These are phyloP conservation scores for Aspergillus luchuensis DNA, from an alignment of 2,329 filamentous ascomycete species.

Conservation along the genomic window DNA sequence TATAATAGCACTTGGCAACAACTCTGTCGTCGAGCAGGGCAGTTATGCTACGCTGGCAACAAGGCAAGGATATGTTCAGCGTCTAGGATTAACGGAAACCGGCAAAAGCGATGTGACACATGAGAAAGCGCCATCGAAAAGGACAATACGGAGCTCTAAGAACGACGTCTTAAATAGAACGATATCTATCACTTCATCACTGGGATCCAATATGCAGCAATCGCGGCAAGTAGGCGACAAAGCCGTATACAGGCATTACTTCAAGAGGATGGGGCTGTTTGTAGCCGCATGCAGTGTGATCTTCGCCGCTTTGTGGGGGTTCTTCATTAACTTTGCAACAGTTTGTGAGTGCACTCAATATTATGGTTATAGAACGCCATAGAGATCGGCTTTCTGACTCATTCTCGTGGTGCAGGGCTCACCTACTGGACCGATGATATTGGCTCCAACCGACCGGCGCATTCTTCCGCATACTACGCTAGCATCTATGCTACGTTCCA, in stretches of 20 bases:
- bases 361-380: not conserved
- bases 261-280: conserved; percentile 26
- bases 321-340: conserved; percentile 31
- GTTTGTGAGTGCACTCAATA: conserved; percentile 7
- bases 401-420: not conserved
- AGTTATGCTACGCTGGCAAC: conserved; percentile 4
- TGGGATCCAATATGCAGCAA: conserved; percentile 17
- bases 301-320: conserved; percentile 25
- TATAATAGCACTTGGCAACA: not conserved
- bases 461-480: conserved; percentile 27
- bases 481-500: conserved; percentile 32
- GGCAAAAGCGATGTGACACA: not conserved
- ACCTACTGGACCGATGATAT: conserved; percentile 29
- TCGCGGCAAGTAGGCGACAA: conserved; percentile 40
- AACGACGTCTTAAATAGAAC: conserved; percentile 11
- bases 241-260: conserved; percentile 30
- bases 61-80: conserved; percentile 7
- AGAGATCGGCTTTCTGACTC: not conserved
- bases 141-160: not conserved
- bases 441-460: conserved; percentile 16
- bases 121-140: not conserved
- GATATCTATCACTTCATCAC: not conserved
- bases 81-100: not conserved
- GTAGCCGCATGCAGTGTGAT: conserved; percentile 16
- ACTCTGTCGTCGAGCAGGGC: conserved; percentile 7